These are phyloP conservation scores for Alnus glutinosa DNA, from an alignment of 306 rosid species.

Conservation along the genomic window DNA sequence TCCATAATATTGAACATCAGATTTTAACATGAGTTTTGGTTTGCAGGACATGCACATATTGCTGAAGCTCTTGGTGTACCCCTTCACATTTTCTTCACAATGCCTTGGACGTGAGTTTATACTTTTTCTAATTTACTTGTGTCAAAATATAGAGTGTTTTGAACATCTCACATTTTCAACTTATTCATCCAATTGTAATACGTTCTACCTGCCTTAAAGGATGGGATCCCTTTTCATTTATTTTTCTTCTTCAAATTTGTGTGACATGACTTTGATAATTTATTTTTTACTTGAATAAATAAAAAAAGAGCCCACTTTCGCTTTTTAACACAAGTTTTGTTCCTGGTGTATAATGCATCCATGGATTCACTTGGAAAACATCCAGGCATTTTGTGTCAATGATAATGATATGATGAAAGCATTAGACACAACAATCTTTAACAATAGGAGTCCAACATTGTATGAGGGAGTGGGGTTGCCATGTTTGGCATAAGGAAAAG, in stretches of 20 bases:
- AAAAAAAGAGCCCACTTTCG: not conserved
- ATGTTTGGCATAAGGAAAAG: not conserved
- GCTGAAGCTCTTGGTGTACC: slow-evolving; percentile 98
- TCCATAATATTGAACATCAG: slow-evolving; percentile 16
- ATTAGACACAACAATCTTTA: not conserved
- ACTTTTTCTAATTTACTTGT: not conserved
- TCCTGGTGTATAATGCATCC: not conserved
- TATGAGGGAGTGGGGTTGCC: not conserved
- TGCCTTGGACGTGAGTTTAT: slow-evolving; percentile 99
- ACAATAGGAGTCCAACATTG: not conserved
- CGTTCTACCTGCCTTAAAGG: not conserved
- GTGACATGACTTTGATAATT: not conserved
- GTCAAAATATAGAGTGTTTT: slow-evolving; percentile 1
- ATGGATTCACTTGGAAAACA: not conserved
- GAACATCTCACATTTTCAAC: not conserved
- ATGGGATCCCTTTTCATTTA: not conserved
- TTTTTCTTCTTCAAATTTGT: not conserved
- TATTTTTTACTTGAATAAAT: not conserved
- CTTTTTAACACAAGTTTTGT: not conserved
- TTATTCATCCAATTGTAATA: too few species aligned
- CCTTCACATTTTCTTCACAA: slow-evolving; percentile 95
- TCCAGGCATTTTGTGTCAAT: not conserved
- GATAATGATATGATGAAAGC: not conserved
- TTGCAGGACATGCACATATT: slow-evolving; percentile 88
- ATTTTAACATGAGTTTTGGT: slow-evolving; percentile 26